Evolutionary conservation across 495 filamentous ascomycete genomes (phyloP).

Genomic region (Patellaria atrata): DNA sequence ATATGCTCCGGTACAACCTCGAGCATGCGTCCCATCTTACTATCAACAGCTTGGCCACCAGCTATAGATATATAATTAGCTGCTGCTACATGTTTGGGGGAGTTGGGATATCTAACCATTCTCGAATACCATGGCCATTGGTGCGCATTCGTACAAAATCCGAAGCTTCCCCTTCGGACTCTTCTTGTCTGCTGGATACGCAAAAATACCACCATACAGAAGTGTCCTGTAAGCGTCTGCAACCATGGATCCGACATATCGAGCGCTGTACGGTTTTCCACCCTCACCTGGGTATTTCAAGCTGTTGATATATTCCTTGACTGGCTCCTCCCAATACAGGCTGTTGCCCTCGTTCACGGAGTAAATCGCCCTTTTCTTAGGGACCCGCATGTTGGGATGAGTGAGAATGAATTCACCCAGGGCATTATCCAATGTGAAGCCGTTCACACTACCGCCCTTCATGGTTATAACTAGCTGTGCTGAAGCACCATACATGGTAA

Average conservation of each 20-base stretch:
- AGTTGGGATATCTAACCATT: slow-evolving; percentile 53
- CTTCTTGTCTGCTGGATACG: slow-evolving; percentile 96
- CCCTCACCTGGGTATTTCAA: slow-evolving; percentile 64
- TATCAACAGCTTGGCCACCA: slow-evolving; percentile 82
- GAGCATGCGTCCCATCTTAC: slow-evolving; percentile 77
- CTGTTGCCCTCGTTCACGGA: slow-evolving; percentile 98
- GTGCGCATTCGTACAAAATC: slow-evolving; percentile 96
- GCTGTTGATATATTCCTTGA: slow-evolving; percentile 74
- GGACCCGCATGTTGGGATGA: slow-evolving; percentile 85
- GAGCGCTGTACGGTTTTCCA: slow-evolving; percentile 81
- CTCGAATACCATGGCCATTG: slow-evolving; percentile 99
- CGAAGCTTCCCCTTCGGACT: slow-evolving; percentile 94
- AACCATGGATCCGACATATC: slow-evolving; percentile 97
- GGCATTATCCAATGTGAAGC: slow-evolving; percentile 91
- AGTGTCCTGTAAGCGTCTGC: slow-evolving; percentile 94
- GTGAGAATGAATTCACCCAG: slow-evolving; percentile 98
- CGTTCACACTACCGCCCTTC: slow-evolving; percentile 84
- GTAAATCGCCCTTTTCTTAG: slow-evolving; percentile 72
- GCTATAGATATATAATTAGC: slow-evolving; percentile 33
- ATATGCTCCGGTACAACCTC: slow-evolving; percentile 84
- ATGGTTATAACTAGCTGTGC: slow-evolving; percentile 95
- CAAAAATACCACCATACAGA: slow-evolving; percentile 91
- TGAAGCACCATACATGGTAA: slow-evolving; percentile 99
- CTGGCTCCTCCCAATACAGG: slow-evolving; percentile 83
- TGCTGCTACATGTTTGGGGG: neutral